Conservation (phyloP, 2,329 filamentous ascomycete species). For the Penicillium sclerotigenum region DNA sequence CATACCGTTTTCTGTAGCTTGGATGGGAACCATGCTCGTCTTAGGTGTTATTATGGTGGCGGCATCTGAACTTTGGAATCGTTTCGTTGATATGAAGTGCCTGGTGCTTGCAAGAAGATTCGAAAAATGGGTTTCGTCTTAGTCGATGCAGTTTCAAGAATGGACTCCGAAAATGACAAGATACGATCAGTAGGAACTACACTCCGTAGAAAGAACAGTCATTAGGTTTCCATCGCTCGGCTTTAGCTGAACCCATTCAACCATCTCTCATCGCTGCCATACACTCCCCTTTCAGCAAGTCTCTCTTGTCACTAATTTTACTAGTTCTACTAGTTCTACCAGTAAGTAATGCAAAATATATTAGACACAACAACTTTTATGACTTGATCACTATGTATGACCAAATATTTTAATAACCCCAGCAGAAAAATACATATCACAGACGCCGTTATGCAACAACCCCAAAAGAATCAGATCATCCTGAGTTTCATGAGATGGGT, state of each 20-base stretch:
- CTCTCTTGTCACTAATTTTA: background rate
- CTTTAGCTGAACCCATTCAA: background rate
- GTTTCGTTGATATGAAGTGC: background rate
- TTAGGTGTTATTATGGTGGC: background rate
- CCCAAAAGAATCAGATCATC: conserved; percentile 14
- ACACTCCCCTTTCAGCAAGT: background rate
- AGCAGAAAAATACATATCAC: conserved; percentile 23
- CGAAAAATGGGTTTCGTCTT: background rate
- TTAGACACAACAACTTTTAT: conserved; percentile 12
- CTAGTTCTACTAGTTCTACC: background rate
- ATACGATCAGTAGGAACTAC: background rate
- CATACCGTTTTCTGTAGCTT: background rate
- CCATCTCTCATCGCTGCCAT: background rate
- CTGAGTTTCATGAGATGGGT: conserved; percentile 23
- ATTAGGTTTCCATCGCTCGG: too few relatives aligned
- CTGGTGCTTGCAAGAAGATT: background rate
- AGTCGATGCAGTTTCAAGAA: background rate
- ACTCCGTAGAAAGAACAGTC: background rate
- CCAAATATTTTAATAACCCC: conserved; percentile 23
- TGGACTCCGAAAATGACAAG: too few relatives aligned
- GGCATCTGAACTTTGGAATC: background rate
- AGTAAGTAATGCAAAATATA: background rate
- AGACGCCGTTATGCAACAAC: conserved; percentile 21
- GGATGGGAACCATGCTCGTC: background rate
- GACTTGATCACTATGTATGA: conserved; percentile 11